These are phyloP conservation scores for Gossypium mustelinum DNA, from an alignment of 345 rosid genomes.

Conservation along the genomic window DNA sequence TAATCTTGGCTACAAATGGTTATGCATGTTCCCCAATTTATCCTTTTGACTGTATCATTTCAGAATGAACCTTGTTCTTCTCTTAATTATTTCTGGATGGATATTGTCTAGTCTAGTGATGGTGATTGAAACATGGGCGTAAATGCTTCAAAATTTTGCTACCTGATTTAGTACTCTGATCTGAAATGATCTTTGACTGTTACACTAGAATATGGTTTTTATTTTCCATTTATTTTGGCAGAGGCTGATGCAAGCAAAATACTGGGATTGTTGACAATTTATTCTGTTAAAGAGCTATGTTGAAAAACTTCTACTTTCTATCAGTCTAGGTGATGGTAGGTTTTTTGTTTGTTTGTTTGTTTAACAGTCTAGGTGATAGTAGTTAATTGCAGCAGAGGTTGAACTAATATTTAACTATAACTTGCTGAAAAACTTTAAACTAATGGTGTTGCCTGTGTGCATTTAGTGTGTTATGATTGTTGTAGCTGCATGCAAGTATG, in stretches of 20 bases:
- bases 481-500: not conserved
- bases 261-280: not conserved
- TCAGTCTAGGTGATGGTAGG: not conserved
- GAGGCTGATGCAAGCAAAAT: not conserved
- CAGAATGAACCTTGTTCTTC: not conserved
- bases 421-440: not conserved
- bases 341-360: no score
- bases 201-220: not conserved
- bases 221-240: not conserved
- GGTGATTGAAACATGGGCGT: constrained; percentile 3
- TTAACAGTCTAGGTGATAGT: not conserved
- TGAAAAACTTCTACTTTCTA: not conserved
- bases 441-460: not conserved
- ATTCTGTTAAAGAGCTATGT: not conserved
- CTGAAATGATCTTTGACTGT: not conserved
- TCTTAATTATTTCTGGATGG: not conserved
- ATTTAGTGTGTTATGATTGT: not conserved
- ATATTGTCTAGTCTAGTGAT: not conserved
- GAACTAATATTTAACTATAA: not conserved
- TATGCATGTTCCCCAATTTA: not conserved
- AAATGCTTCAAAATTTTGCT: not conserved
- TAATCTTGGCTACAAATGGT: not conserved
- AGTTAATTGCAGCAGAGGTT: not conserved
- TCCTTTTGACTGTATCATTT: not conserved
- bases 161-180: not conserved